Evolutionary conservation across 768 basidiomycete genomes (phyloP).

Genomic region (Crucibulum laeve): DNA sequence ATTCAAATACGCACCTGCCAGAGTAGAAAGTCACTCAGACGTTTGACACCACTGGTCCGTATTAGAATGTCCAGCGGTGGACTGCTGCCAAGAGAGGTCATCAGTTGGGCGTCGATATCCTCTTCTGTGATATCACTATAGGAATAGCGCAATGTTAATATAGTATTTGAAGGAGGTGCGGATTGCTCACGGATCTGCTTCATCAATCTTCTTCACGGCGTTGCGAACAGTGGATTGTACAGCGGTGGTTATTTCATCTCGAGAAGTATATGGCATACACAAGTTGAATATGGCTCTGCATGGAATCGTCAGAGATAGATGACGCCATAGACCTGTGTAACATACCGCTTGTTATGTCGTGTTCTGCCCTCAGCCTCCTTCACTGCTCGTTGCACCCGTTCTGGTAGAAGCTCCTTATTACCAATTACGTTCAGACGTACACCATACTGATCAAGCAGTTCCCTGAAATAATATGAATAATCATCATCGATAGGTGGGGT

Average conservation of each 20-base stretch:
- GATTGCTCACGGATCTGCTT: slow-evolving; percentile 7
- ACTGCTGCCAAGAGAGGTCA: slow-evolving; percentile 60
- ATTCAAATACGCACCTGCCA: slow-evolving; percentile 76
- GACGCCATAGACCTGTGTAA: slow-evolving; percentile 1
- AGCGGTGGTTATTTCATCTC: slow-evolving; percentile 87
- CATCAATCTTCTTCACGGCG: slow-evolving; percentile 18
- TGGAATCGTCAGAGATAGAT: slow-evolving; percentile 3
- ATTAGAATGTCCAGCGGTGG: slow-evolving; percentile 88
- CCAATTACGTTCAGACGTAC: slow-evolving; percentile 86
- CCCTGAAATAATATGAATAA: slow-evolving; percentile 35
- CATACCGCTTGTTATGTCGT: slow-evolving; percentile 63
- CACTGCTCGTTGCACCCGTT: slow-evolving; percentile 65
- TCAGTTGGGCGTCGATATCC: slow-evolving; percentile 61
- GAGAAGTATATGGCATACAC: slow-evolving; percentile 88
- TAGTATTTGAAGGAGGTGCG: not conserved
- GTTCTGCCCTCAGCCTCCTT: slow-evolving; percentile 76
- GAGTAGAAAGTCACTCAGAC: slow-evolving; percentile 85
- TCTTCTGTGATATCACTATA: slow-evolving; percentile 52
- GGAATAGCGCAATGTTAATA: not conserved
- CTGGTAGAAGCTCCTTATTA: slow-evolving; percentile 68
- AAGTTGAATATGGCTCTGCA: slow-evolving; percentile 83
- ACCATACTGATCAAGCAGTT: slow-evolving; percentile 75
- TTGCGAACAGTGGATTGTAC: slow-evolving; percentile 49
- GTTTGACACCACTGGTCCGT: slow-evolving; percentile 86
- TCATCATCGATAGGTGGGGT: not conserved